Evolutionary conservation across 208 protist genomes (phyloP).

Genomic region (Crithidia fasciculata): DNA sequence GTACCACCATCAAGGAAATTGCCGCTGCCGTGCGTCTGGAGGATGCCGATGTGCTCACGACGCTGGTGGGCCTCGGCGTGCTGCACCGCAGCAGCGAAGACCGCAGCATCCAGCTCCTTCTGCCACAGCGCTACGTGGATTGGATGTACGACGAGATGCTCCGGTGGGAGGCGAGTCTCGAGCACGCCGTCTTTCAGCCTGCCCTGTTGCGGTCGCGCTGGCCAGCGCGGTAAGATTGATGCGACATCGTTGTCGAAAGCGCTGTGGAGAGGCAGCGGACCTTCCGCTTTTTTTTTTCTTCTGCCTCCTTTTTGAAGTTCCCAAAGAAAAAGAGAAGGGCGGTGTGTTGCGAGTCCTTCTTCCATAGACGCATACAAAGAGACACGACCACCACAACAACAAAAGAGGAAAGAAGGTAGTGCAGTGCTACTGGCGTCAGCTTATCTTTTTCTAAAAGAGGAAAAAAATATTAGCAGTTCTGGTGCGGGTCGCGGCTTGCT

Average conservation of each 20-base stretch:
- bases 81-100: constrained; percentile 79
- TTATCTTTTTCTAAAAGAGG: no score
- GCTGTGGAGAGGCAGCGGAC: background rate
- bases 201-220: constrained; percentile 30
- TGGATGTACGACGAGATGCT: constrained; percentile 37
- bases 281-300: constrained; percentile 21
- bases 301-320: background rate
- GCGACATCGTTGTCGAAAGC: no score
- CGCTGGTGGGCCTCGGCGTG: constrained; percentile 76
- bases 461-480: no score
- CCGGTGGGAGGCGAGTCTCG: constrained; percentile 27
- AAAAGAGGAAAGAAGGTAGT: no score
- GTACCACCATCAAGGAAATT: constrained; percentile 56
- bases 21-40: constrained; percentile 68
- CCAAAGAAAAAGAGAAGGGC: no score
- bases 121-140: constrained; percentile 64
- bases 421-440: no score
- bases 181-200: constrained; percentile 55
- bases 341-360: no score
- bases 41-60: constrained; percentile 78
- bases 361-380: no score
- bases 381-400: no score
- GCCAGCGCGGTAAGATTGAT: background rate
- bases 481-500: no score
- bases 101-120: constrained; percentile 57